Percentiles rank a stretch among this genome's conserved stretches.
Conservation (phyloP, 441 rosid genomes). For the Erodium trifolium region DNA sequence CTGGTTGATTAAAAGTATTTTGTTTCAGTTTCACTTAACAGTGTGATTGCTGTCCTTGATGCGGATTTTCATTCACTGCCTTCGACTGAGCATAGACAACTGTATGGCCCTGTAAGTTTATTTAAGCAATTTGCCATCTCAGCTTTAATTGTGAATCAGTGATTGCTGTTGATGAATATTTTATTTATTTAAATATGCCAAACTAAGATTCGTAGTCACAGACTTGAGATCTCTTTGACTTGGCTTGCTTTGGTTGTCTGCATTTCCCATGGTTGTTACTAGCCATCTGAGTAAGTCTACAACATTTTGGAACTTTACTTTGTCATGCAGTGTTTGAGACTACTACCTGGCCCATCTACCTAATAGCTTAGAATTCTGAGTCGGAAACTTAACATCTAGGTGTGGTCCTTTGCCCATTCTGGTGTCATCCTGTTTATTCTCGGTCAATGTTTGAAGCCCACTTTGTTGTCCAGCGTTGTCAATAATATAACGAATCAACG, state of each 20-base stretch:
- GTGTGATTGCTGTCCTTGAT: constrained; percentile 97
- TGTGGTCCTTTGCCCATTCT: no score
- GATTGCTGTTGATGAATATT: constrained; percentile 4
- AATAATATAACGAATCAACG: neutral
- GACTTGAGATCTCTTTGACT: neutral
- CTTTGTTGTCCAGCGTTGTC: no score
- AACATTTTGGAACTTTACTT: neutral
- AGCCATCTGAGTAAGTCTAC: neutral
- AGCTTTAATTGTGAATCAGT: constrained; percentile 10
- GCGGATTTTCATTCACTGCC: constrained; percentile 99
- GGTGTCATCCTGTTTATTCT: no score
- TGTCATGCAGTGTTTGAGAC: neutral
- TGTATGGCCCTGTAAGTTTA: constrained; percentile 94
- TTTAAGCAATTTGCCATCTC: constrained; percentile 22
- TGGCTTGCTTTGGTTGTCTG: neutral
- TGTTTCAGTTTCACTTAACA: constrained; percentile 83
- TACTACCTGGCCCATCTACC: neutral
- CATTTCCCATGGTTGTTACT: neutral
- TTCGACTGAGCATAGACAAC: constrained; percentile 86
- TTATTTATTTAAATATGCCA: neutral
- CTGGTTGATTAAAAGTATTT: constrained; percentile 15
- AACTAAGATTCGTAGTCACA: neutral
- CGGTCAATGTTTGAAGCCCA: no score
- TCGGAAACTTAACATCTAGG: no score
- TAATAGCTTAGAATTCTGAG: neutral